Evolutionary conservation across 495 filamentous ascomycete genomes (phyloP), one percentile per base, ranked within the genome.

Genomic region (Immersiella caudata): DNA sequence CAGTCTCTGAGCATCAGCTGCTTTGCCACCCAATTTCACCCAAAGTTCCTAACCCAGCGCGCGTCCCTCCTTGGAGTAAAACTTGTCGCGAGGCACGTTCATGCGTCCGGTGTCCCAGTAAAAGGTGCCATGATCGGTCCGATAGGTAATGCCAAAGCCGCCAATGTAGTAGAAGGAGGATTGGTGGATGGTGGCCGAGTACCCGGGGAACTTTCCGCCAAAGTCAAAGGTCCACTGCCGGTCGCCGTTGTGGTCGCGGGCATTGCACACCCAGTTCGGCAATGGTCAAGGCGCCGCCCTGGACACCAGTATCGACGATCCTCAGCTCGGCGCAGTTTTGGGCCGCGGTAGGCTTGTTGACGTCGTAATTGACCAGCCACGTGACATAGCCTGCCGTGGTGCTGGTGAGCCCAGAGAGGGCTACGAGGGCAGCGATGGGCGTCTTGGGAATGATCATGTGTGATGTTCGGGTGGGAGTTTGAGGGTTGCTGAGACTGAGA

Each of bases 131-230:
- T 52, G 49, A 12, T 52, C 49, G 3, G 49, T 52, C 49, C 49
- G 49, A 52, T 52, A 52, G 3, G 49, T 52, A 14, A 52, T 52
- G 18, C 49, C 49, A 12, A 52, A 52, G 4, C 49, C 49, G 18
- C 16, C 49, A 12, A 52, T 22, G 49, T 52, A 52, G 49, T 52
- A 52, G 12, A 52, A 52, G 49, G 18, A n/a, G 49, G 16, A n/a
- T 12, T 52, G 49, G 49, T 52, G 49, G 12, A 52, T 52, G 49
- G 49, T 52, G 49, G 49, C 49, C 49, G 49, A 52, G 49, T 52
- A 52, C 49, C 49, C 4, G 49, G 4, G 4, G 21, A 52, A 52
- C 49, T 52, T 52, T 22, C 49, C 49, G 49, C 4, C 49, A 12
- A 5, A 52, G 49, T 52, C 49, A 52, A 52, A 52, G 18, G 49